Percentiles rank a stretch among this genome's conserved stretches.
These are phyloP conservation scores for Tagetes erecta DNA, from an alignment of 129 eudicot species.

Conservation along the genomic window DNA sequence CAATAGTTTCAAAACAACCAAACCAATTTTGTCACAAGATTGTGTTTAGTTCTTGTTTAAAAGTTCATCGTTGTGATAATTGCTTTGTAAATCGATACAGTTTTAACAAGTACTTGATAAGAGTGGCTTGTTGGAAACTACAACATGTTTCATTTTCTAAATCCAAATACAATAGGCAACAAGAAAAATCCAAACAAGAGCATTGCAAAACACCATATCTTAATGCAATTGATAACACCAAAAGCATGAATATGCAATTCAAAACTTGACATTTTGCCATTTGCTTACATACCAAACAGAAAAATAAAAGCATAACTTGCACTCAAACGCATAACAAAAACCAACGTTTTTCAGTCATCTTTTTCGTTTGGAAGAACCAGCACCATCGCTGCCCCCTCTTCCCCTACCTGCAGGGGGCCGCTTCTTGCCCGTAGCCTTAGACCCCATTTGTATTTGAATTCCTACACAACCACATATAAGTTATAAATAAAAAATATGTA, in stretches of 20 bases:
- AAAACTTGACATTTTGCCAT: conserved; percentile 35
- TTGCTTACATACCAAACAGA: conserved; percentile 25
- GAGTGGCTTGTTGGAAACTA: too few species aligned
- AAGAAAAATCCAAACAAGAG: conserved; percentile 14
- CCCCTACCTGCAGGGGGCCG: conserved; percentile 74
- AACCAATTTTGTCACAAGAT: too few species aligned
- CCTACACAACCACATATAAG: conserved; percentile 42
- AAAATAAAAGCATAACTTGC: conserved; percentile 9
- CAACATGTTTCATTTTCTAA: too few species aligned
- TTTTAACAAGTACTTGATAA: too few species aligned
- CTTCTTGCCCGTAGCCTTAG: conserved; percentile 65
- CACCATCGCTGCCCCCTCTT: conserved; percentile 52
- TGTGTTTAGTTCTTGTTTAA: too few species aligned
- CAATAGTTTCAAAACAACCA: too few species aligned
- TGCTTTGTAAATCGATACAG: too few species aligned
- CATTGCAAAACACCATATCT: conserved; percentile 1
- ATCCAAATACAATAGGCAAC: neutral
- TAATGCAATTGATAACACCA: neutral
- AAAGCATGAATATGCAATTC: conserved; percentile 15
- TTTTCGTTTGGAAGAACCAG: conserved; percentile 75
- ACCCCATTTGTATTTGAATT: conserved; percentile 69
- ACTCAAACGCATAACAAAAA: conserved; percentile 9
- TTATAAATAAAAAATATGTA: neutral
- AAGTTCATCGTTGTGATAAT: too few species aligned
- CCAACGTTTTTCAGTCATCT: conserved; percentile 36